Evolutionary conservation across 257 asterid genomes (phyloP).

Genomic region (Capsicum baccatum): DNA sequence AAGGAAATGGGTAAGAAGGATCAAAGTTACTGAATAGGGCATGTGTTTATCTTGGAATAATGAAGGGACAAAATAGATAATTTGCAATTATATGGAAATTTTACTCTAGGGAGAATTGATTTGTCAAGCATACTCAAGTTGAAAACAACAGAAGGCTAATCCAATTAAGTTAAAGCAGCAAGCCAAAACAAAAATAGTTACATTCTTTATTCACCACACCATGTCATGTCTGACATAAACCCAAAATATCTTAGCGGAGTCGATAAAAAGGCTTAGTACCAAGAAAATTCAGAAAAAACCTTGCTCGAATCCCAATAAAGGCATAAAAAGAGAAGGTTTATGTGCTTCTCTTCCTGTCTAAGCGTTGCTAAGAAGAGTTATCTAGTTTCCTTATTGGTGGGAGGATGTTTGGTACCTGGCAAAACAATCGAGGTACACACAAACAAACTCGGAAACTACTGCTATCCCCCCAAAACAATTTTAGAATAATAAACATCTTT

Average conservation of each 20-base stretch:
- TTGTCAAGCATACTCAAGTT: conserved; percentile 25
- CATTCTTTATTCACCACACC: neutral
- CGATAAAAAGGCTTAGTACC: neutral
- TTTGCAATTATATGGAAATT: neutral
- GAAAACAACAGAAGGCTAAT: conserved; percentile 17
- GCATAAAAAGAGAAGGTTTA: neutral
- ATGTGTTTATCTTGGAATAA: conserved; percentile 8
- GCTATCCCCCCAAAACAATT: neutral
- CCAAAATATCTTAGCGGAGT: neutral
- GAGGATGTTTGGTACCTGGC: neutral
- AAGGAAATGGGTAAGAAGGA: neutral
- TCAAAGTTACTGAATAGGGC: neutral
- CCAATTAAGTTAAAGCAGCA: neutral
- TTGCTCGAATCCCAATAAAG: neutral
- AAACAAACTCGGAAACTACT: neutral
- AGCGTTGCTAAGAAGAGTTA: neutral
- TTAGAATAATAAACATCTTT: neutral
- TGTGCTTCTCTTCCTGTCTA: neutral
- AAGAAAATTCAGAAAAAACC: conserved; percentile 1
- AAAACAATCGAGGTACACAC: neutral
- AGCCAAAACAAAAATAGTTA: neutral
- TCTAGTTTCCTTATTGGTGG: neutral
- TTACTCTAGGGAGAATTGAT: neutral
- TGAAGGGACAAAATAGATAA: neutral
- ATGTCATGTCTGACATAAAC: neutral